Base-by-base conservation (phyloP, 2,329 filamentous ascomycete genomes). In the Sporothrix humicola region DNA sequence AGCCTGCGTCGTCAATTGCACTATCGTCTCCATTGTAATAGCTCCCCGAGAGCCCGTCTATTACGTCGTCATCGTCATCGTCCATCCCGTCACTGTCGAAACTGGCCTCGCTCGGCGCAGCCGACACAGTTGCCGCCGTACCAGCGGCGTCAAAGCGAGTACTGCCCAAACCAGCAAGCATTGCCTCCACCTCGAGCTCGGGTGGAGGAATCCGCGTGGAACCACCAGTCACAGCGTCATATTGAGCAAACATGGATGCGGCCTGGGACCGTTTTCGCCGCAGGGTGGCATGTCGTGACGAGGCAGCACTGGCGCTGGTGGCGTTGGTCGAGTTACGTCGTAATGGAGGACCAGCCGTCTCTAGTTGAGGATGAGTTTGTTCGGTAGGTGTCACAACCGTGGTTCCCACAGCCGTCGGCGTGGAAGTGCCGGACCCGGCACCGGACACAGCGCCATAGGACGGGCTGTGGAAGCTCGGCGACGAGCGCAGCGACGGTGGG, bases 101-200 rank as follows among this genome's bases (percentile, higher is more conserved):
- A 26, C 86, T 80, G 44, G 74, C 74, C 69, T 84, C 84, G 74
- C 83, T 83, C 17, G 85, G 79, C 23, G 87, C 78, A 2, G 86
- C 79, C 1, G 75, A 83, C 82, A 75, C 89, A 84, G 20, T 84
- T 81, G n/a, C 87, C 79, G 42, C 86, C 83, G 77, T 87, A 87
- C 54, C 88, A 85, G 65, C 87, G 0, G 61, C 73, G 50, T 76
- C 76, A 20, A 76, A 76, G 17, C 74, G 76, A 59, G 73, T 73
- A 59, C 76, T 85, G 56, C 88, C 87, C 7, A 88, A 81, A 44
- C 88, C 86, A 23, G 85, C 84, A 54, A 85, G 83, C n/a, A 88
- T 81, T 46, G 85, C 82, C 17, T 86, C 84, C 48, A 84, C 84
- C 42, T 87, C 86, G 23, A 88, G 80, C 74, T 87, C 86, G 58